Conservation (phyloP, 306 rosid genomes). For the Prunus persica region Prunus_persica_NCBIv2 NC_034016.1:22064501-22065000, state of each 20-base stretch:
- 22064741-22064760: slow-evolving; percentile 38
- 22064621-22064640: slow-evolving; percentile 67
- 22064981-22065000: slow-evolving; percentile 34
- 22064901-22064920: slow-evolving; percentile 50
- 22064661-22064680: slow-evolving; percentile 48
- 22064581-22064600: slow-evolving; percentile 29
- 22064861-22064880: slow-evolving; percentile 56
- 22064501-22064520: not conserved
- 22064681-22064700: slow-evolving; percentile 48
- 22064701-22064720: slow-evolving; percentile 60
- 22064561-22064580: slow-evolving; percentile 11
- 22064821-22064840: slow-evolving; percentile 53
- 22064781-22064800: slow-evolving; percentile 15
- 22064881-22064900: slow-evolving; percentile 50
- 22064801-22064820: slow-evolving; percentile 42
- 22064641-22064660: slow-evolving; percentile 46
- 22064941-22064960: slow-evolving; percentile 63
- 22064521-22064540: not conserved
- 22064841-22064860: slow-evolving; percentile 45
- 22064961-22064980: slow-evolving; percentile 59
- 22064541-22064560: slow-evolving; percentile 21
- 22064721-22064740: slow-evolving; percentile 54
- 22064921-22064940: slow-evolving; percentile 62
- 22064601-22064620: slow-evolving; percentile 25
- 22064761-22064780: slow-evolving; percentile 30